Conservation (phyloP, 768 basidiomycete species). For the Agaricus sinodeliciosus region DNA sequence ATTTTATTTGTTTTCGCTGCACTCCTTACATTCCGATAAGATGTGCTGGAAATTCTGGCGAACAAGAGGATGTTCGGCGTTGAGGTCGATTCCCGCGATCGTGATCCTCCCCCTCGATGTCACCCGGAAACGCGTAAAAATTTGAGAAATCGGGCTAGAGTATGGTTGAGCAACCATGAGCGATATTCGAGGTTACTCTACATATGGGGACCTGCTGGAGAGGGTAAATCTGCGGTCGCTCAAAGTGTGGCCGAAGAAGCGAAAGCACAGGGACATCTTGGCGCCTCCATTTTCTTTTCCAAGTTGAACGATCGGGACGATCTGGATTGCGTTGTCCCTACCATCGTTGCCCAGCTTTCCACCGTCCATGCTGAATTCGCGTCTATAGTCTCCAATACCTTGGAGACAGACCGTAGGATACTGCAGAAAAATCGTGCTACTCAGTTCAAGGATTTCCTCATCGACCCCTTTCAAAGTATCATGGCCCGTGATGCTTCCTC, state of each 20-base stretch:
- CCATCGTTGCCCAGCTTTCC: constrained; percentile 1
- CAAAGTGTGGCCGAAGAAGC: constrained; percentile 4
- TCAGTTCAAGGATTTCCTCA: not conserved
- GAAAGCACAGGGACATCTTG: not conserved
- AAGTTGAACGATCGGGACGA: not conserved
- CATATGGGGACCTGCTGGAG: constrained; percentile 3
- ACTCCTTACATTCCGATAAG: too few relatives aligned
- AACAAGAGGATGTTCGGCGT: not conserved
- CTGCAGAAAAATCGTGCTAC: not conserved
- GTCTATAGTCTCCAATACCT: not conserved
- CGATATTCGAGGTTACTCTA: not conserved
- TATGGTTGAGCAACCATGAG: not conserved
- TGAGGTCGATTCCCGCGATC: not conserved
- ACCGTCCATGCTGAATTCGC: not conserved
- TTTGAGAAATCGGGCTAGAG: not conserved
- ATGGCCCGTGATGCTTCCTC: too few relatives aligned
- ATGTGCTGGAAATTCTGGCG: not conserved
- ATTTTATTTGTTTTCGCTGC: too few relatives aligned
- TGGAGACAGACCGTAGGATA: not conserved
- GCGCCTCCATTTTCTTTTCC: constrained; percentile 4
- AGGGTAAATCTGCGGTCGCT: constrained; percentile 4
- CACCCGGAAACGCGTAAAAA: not conserved
- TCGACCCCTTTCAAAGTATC: not conserved
- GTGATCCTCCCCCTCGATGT: not conserved
- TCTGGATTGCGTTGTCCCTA: not conserved